These are phyloP conservation scores for Podospora didyma DNA, from an alignment of 495 filamentous ascomycete species.

Conservation along the genomic window DNA sequence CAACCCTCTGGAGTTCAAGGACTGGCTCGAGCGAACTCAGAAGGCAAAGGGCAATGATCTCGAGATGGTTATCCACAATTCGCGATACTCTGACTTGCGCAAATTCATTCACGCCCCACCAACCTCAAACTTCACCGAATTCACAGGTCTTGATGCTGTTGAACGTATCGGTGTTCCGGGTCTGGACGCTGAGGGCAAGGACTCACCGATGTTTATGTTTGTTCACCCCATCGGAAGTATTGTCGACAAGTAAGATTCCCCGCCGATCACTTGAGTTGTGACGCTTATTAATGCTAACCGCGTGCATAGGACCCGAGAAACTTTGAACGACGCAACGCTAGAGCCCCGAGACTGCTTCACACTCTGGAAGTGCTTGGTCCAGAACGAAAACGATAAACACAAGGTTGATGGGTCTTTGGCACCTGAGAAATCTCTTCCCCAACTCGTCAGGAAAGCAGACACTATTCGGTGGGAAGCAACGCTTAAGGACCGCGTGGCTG, in stretches of 20 bases:
- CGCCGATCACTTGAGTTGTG: not conserved
- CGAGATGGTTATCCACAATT: slow-evolving; percentile 59
- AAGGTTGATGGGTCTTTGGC: slow-evolving; percentile 43
- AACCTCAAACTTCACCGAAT: slow-evolving; percentile 43
- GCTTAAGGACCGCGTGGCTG: slow-evolving; percentile 54
- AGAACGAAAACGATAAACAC: slow-evolving; percentile 43
- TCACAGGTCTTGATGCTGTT: slow-evolving; percentile 46
- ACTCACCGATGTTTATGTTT: slow-evolving; percentile 44
- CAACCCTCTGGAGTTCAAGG: slow-evolving; percentile 65
- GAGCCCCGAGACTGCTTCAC: slow-evolving; percentile 67
- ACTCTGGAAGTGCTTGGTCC: slow-evolving; percentile 59
- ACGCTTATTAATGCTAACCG: not conserved
- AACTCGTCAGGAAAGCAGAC: slow-evolving; percentile 53
- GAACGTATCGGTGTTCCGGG: slow-evolving; percentile 30
- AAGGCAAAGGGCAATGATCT: slow-evolving; percentile 46
- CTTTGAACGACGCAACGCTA: slow-evolving; percentile 53
- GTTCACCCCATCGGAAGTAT: slow-evolving; percentile 68
- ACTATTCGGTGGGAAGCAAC: slow-evolving; percentile 59
- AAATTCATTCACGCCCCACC: slow-evolving; percentile 60
- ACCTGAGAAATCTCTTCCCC: slow-evolving; percentile 40
- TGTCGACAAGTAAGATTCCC: slow-evolving; percentile 47
- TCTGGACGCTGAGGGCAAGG: slow-evolving; percentile 42
- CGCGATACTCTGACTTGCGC: slow-evolving; percentile 69
- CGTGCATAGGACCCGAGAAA: slow-evolving; percentile 29
- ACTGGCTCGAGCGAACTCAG: slow-evolving; percentile 63